Percentiles rank a stretch among this genome's conserved stretches.
Evolutionary conservation across 202 grass and related monocot species (phyloP).

Genomic region (Digitaria exilis): DNA sequence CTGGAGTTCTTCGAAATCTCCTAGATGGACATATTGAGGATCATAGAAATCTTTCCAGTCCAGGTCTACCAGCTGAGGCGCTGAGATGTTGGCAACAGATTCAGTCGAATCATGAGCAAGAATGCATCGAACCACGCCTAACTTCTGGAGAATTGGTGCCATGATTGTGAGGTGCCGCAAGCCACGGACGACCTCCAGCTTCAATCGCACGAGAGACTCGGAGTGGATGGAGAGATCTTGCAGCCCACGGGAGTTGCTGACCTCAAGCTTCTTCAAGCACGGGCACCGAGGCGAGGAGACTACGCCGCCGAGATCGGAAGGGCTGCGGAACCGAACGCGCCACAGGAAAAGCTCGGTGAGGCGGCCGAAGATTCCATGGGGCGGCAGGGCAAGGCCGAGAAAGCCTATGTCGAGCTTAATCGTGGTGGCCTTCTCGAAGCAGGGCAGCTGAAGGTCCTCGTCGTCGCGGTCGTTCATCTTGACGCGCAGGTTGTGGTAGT

Average conservation of each 20-base stretch:
- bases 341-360: neutral
- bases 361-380: neutral
- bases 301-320: neutral
- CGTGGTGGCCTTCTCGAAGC: conserved; percentile 3
- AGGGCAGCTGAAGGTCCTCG: too few species aligned
- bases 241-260: neutral
- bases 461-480: too few species aligned
- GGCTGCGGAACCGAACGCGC: neutral
- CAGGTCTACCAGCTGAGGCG: too few species aligned
- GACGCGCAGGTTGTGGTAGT: too few species aligned
- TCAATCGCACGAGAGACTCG: neutral
- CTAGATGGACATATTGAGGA: too few species aligned
- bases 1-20: too few species aligned
- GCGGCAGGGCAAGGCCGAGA: neutral
- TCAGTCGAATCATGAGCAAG: too few species aligned
- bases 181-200: neutral
- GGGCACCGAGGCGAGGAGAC: conserved; percentile 24
- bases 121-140: too few species aligned
- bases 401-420: neutral
- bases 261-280: neutral
- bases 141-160: neutral
- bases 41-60: too few species aligned
- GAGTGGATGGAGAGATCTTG: neutral
- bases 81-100: too few species aligned
- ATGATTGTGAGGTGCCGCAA: conserved; percentile 14